Conservation (phyloP, 257 asterid genomes). For the Paulownia fortunei region DNA sequence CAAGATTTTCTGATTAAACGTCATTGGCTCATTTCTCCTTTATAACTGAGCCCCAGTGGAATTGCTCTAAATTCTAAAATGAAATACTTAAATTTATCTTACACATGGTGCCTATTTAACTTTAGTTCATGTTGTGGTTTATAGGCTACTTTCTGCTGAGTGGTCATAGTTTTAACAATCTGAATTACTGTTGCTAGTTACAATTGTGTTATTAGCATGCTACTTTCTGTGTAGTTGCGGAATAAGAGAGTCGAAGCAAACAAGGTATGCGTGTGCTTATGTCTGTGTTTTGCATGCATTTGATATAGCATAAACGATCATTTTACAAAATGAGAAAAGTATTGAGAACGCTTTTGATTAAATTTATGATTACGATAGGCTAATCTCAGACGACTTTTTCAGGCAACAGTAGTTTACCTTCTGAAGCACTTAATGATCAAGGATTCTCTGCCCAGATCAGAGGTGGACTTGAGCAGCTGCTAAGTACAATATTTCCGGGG, state of each 20-base stretch:
- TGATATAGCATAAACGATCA: background rate
- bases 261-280: background rate
- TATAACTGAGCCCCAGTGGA: background rate
- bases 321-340: background rate
- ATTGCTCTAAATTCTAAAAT: no score
- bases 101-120: no score
- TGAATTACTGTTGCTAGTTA: background rate
- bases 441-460: slow-evolving; percentile 51
- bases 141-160: background rate
- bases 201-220: background rate
- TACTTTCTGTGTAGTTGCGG: background rate
- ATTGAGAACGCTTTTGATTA: background rate
- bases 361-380: slow-evolving; percentile 6
- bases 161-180: background rate
- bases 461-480: slow-evolving; percentile 64
- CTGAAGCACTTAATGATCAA: slow-evolving; percentile 50
- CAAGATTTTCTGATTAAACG: background rate
- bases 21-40: background rate
- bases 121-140: background rate
- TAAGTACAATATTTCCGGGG: slow-evolving; percentile 58
- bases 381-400: slow-evolving; percentile 26
- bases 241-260: background rate
- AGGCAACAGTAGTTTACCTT: slow-evolving; percentile 46
- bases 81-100: no score
- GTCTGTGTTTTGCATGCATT: background rate